A percentile compares a stretch with the other conserved stretches of the same genome.
Evolutionary conservation across 805 yeast genomes (phyloP).

Genomic region (Candida ficus): DNA sequence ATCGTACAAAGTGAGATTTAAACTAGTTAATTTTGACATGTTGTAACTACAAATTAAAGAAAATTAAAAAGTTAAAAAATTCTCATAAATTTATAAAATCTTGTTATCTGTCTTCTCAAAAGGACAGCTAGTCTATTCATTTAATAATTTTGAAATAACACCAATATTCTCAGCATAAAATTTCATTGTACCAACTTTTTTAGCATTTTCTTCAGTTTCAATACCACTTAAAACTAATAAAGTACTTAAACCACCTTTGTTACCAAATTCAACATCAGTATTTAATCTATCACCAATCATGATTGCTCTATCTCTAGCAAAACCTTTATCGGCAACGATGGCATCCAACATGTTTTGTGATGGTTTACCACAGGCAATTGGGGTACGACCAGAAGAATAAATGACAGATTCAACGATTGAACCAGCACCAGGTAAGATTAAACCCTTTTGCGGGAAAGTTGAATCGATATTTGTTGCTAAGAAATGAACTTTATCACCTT

Average conservation of each 20-base stretch:
- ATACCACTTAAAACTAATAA: conserved; percentile 88
- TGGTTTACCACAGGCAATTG: conserved; percentile 93
- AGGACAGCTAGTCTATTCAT: not conserved
- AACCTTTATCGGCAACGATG: conserved; percentile 55
- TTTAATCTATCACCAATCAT: conserved; percentile 96
- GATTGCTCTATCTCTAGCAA: conserved; percentile 57
- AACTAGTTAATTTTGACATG: too few relatives aligned
- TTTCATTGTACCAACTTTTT: conserved; percentile 48
- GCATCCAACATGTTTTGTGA: conserved; percentile 85
- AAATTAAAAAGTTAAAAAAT: not conserved
- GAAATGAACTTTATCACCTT: conserved; percentile 55
- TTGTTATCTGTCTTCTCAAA: too few relatives aligned
- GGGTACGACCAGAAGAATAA: conserved; percentile 71
- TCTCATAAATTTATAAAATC: not conserved
- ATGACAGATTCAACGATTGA: conserved; percentile 77
- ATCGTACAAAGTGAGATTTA: too few relatives aligned
- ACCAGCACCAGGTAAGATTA: conserved; percentile 92
- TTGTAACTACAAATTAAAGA: too few relatives aligned
- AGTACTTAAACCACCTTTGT: conserved; percentile 81
- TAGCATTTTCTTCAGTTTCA: conserved; percentile 64
- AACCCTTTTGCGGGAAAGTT: conserved; percentile 86
- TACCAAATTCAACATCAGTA: conserved; percentile 92
- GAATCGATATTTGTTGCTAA: conserved; percentile 94
- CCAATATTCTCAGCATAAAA: conserved; percentile 58
- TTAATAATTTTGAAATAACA: conserved; percentile 58